Base-by-base conservation (phyloP, 768 basidiomycete species). In the Mycena crocata region DNA sequence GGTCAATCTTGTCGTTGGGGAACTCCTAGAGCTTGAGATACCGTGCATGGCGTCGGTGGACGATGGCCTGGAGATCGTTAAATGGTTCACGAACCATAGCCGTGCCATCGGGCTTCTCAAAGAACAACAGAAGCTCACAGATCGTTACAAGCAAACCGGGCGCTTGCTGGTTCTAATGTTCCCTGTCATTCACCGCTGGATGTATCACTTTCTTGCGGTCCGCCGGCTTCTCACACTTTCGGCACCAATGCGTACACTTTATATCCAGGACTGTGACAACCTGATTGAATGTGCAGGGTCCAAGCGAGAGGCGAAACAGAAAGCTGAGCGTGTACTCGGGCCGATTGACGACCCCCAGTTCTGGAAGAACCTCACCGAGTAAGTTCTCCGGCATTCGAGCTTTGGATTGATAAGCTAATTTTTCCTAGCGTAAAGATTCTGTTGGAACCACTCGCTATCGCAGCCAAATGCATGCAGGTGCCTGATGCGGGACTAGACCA, bases 381-480 rank as follows among this genome's bases (percentile, higher is more conserved):
- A 57, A 17, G 52, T 28, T 49, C 28, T 28, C 23, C 23, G 32
- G 61, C 17, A 23, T 32, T 39, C 24, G 15, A 21, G 21, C n/a
- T 17, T 14, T 10, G n/a, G n/a, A 54, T 35, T 54, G 21, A n/a
- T 31, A 35, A n/a, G 37, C 34, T 26, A 10, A 0, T 15, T n/a
- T 51, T 40, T 24, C 14, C 10, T 13, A 60, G 48, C 30, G 59
- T 51, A 12, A 60, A 60, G 31, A 39, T 50, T 19, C n/a, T 60
- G 1, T 26, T 60, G 13, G 70, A 75, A 50, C 76, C 76, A 10
- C 64, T 77, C 19, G 73, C 76, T 1, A 70, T 76, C 44, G 74
- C 76, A 7, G 66, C 71, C 28, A 75, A 77, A 51, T 56, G 71
- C 46, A 68, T 73, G 7, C 75, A 77, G 57, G 67, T 52, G 4